A percentile compares a stretch with the other conserved stretches of the same genome.
Evolutionary conservation across 176 grass and related monocot genomes (phyloP).

Genomic region (Paspalum notatum): DNA sequence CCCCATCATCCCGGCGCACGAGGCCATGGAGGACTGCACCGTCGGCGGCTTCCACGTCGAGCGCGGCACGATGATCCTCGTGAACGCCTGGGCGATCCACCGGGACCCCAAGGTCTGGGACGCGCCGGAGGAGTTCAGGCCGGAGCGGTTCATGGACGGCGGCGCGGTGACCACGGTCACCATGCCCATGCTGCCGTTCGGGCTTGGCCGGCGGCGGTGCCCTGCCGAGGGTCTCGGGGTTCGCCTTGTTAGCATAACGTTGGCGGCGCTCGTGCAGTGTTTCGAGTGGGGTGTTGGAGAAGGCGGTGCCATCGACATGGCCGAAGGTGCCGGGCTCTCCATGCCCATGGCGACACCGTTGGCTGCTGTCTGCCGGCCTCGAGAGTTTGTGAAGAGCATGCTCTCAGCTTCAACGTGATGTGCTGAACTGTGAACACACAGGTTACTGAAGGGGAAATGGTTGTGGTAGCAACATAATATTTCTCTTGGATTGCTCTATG

Average conservation of each 20-base stretch:
- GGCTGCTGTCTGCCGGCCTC: background rate
- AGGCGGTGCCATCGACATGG: constrained; percentile 44
- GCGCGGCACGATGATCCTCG: constrained; percentile 58
- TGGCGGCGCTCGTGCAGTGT: constrained; percentile 66
- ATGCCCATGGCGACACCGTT: constrained; percentile 42
- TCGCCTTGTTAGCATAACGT: constrained; percentile 37
- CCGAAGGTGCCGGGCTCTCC: constrained; percentile 32
- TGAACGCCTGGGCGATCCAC: constrained; percentile 65
- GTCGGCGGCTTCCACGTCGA: constrained; percentile 47
- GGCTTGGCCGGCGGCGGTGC: constrained; percentile 57
- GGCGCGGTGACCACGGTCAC: background rate
- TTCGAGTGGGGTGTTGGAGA: constrained; percentile 56
- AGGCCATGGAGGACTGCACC: constrained; percentile 54
- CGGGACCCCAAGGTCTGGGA: constrained; percentile 59
- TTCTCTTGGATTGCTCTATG: too few relatives aligned
- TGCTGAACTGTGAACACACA: background rate
- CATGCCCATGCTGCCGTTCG: constrained; percentile 59
- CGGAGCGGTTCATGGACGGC: constrained; percentile 52
- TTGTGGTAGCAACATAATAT: too few relatives aligned
- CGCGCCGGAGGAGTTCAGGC: constrained; percentile 53
- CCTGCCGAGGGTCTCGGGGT: constrained; percentile 58
- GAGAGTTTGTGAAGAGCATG: constrained; percentile 20
- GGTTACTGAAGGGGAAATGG: too few relatives aligned
- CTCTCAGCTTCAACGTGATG: constrained; percentile 1
- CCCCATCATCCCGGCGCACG: constrained; percentile 60